Base-by-base conservation (phyloP, 1,284 basidiomycete species). In the Trichosporon ovoides region DNA sequence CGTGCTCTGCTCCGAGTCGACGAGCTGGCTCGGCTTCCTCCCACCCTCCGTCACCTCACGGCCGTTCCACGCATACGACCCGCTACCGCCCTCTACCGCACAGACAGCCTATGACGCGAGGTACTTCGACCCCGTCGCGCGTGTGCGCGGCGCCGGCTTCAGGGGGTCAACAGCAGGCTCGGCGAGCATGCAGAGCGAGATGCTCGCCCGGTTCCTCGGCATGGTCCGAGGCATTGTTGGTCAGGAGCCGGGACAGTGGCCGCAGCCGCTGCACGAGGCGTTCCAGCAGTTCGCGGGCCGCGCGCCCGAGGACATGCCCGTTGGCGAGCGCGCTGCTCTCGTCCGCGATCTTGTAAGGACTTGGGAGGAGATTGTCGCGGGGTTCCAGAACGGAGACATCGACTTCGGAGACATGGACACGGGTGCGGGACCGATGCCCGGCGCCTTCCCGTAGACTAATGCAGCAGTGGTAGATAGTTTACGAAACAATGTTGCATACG, bases 61-160 rank as follows among this genome's bases (percentile, higher is more conserved):
- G n/a, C 65, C 71, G 33, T 74, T 83, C 16, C 78, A 90, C 53
- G 83, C 86, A 3, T 93, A 87, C 64, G 91, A 94, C 69, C 90
- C 90, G 0, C 77, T 93, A 1, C 88, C 89, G 1, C 89, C 91
- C 0, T 81, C 82, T 2, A 77, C 81, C 2, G 70, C 73, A 2
- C 66, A 84, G 6, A 86, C 80, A 22, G 68, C 68, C 31, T 94
- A 94, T 73, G 81, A 91, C 61, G 77, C 81, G 2, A 76, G 74
- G 20, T 94, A 91, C 78, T 92, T 94, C 78, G 56, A 60, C 56
- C 62, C 53, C 24, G 52, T 58, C 14, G 58, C 58, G 46, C 62
- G 61, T 7, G 53, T 48, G 35, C 56, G 56, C 14, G 58, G 58
- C 7, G 61, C 58, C 6, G 53, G 56, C 13, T 52, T 55, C 38